These are phyloP conservation scores for Eucalyptus sp. DNA, from an alignment of 345 rosid genomes.

Conservation along the genomic window DNA sequence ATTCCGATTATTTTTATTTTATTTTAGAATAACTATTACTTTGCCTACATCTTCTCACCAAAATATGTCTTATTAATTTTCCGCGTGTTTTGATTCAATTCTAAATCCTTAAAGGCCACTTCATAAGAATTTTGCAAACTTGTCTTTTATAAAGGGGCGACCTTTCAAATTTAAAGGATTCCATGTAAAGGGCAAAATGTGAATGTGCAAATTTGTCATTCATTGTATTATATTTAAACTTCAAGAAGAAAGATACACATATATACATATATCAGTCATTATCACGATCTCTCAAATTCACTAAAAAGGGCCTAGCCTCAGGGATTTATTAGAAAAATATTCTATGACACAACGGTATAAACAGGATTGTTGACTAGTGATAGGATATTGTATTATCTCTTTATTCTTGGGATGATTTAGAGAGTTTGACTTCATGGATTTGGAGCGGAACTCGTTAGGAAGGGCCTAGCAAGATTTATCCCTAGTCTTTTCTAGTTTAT, in stretches of 20 bases:
- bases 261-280: no score
- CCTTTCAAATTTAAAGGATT: neutral
- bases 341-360: neutral
- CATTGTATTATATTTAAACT: accelerated
- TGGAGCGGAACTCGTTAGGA: neutral
- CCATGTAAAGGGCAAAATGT: neutral
- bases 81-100: neutral
- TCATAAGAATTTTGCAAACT: neutral
- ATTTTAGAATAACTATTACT: neutral
- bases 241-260: no score
- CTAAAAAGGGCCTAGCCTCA: accelerated
- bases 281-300: accelerated
- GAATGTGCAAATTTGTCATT: neutral
- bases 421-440: neutral
- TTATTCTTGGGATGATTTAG: neutral
- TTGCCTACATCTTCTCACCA: neutral
- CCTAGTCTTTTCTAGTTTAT: neutral
- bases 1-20: no score
- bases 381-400: neutral
- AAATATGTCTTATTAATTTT: neutral
- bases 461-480: neutral
- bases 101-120: neutral
- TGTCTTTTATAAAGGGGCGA: neutral
- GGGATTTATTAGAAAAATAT: neutral
- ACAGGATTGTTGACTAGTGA: accelerated